Conservation (phyloP, 2,329 filamentous ascomycete species). For the Pezicula neosporulosa region DNA sequence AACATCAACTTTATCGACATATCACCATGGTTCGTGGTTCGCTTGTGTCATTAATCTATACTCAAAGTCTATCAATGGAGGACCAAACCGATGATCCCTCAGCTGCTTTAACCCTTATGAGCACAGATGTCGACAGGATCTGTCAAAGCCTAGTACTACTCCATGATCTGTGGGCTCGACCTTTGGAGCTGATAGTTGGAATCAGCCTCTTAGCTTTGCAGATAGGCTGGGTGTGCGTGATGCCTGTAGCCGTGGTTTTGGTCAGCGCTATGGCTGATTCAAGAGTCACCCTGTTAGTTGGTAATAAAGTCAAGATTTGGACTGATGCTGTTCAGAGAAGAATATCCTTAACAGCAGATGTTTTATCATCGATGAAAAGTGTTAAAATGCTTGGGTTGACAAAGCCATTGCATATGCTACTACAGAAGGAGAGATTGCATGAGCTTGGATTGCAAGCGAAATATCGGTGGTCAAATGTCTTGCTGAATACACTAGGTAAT, state of each 20-base stretch:
- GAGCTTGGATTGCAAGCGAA: neutral
- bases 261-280: neutral
- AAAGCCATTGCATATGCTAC: neutral
- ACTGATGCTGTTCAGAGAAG: conserved; percentile 33
- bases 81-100: conserved; percentile 26
- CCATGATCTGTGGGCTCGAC: conserved; percentile 32
- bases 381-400: conserved; percentile 39
- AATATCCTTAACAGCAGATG: conserved; percentile 32
- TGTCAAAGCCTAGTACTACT: conserved; percentile 16
- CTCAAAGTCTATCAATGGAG: conserved; percentile 35
- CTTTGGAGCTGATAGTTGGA: conserved; percentile 30
- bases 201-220: conserved; percentile 7
- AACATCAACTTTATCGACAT: conserved; percentile 36
- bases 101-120: conserved; percentile 40
- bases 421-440: neutral
- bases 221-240: neutral
- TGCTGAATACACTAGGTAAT: neutral
- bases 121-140: conserved; percentile 37
- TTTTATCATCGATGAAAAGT: conserved; percentile 35
- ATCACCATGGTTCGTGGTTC: conserved; percentile 39
- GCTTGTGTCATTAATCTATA: conserved; percentile 44
- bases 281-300: neutral
- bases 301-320: conserved; percentile 26
- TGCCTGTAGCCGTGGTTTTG: neutral
- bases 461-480: neutral